Evolutionary conservation across 176 grass and related monocot species (phyloP).

Genomic region (Secale cereale): DNA sequence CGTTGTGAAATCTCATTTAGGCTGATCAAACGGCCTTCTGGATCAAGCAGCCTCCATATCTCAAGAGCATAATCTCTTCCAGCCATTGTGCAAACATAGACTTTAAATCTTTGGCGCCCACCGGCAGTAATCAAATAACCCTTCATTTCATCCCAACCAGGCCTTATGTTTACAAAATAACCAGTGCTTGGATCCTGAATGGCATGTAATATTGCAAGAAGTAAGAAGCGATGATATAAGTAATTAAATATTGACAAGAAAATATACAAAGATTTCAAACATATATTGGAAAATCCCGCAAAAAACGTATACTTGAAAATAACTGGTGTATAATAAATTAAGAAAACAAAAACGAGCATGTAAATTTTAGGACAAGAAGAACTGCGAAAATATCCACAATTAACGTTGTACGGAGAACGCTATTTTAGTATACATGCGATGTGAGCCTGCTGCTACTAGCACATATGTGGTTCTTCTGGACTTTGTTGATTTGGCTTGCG

Average conservation of each 20-base stretch:
- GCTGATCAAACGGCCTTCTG: conserved; percentile 46
- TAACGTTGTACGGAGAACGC: background rate
- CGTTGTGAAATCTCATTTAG: conserved; percentile 41
- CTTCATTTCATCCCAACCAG: conserved; percentile 59
- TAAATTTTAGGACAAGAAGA: background rate
- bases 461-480: background rate
- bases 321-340: background rate
- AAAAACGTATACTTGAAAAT: background rate
- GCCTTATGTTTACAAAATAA: conserved; percentile 57
- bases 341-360: background rate
- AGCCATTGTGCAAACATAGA: conserved; percentile 71
- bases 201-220: background rate
- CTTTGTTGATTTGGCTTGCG: background rate
- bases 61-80: conserved; percentile 66
- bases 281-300: background rate
- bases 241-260: background rate
- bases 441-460: background rate
- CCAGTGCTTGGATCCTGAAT: conserved; percentile 44
- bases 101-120: conserved; percentile 56
- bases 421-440: background rate
- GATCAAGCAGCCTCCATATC: conserved; percentile 72
- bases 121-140: conserved; percentile 49
- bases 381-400: background rate
- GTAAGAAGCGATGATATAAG: background rate
- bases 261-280: background rate